Base-by-base conservation (phyloP, 305 asterid genomes). In the Solanum aculeatissimum region DNA sequence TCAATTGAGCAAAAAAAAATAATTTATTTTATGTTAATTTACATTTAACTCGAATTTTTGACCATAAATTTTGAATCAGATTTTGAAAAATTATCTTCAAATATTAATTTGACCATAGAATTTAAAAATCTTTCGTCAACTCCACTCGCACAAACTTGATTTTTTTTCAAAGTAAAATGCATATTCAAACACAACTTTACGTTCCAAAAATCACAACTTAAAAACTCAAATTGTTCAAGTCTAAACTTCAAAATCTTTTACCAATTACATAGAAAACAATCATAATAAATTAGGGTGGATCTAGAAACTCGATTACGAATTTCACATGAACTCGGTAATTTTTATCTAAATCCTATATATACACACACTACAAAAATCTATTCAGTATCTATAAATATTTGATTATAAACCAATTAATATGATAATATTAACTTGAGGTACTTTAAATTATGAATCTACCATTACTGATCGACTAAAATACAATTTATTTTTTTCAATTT, bases 261-360 rank as follows among this genome's bases (percentile, higher is more conserved):
- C 0, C 69, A 62, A 58, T 74, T 74, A 74, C 21, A 9, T 74
- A 4, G 16, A 23, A 45, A 47, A 47, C 23, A 74, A 23, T 45
- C 42, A 25, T 47, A 43, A 42, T 1, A 19, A 11, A 1, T 0
- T 25, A 0, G 3, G 0, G n/a, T 0, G 19, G 7, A 62, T 3
- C 40, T 23, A 25, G 0, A 62, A 25, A 7, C 13, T 27, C 0
- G 10, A 58, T 23, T 23, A 25, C 6, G 0, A 13, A 58, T n/a
- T 58, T 58, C 0, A 21, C 0, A 0, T 21, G 0, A 58, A 58
- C 0, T 58, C 66, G 5, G 27, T 63, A 27, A 1, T 62, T 62
- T 23, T 62, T 60, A 6, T 11, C 14, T 3, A 2, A 7, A 1
- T 2, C 1, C 0, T 25, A 53, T 2, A 49, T n/a, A 9, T 57